Evolutionary conservation across 257 asterid species (phyloP).

Genomic region (Przewalskia tangutica): DNA sequence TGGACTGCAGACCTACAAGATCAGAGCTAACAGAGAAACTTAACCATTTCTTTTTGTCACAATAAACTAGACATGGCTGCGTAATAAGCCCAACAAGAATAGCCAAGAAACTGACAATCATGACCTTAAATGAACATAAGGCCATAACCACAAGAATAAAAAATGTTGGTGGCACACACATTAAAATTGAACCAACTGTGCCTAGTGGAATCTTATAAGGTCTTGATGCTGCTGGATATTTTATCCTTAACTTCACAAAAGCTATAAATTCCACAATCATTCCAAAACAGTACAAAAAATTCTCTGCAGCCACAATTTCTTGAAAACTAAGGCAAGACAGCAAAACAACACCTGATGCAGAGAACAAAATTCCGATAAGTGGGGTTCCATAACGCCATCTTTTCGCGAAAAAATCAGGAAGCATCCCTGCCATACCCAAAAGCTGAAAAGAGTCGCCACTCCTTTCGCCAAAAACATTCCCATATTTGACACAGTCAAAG

Average conservation of each 20-base stretch:
- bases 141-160: conserved; percentile 40
- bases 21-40: conserved; percentile 20
- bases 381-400: conserved; percentile 54
- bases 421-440: conserved; percentile 72
- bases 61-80: conserved; percentile 37
- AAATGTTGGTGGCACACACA: conserved; percentile 44
- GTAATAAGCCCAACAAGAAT: conserved; percentile 34
- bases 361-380: conserved; percentile 37
- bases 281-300: conserved; percentile 56
- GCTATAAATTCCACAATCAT: conserved; percentile 59
- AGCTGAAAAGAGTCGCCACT: conserved; percentile 67
- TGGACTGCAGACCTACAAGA: conserved; percentile 16
- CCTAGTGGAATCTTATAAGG: conserved; percentile 57
- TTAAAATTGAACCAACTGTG: conserved; percentile 25
- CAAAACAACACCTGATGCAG: conserved; percentile 48
- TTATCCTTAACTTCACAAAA: conserved; percentile 49
- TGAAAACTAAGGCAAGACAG: conserved; percentile 74
- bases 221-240: conserved; percentile 37
- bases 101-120: conserved; percentile 39
- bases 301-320: conserved; percentile 62
- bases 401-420: conserved; percentile 43
- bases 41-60: conserved; percentile 40
- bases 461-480: conserved; percentile 68
- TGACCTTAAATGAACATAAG: conserved; percentile 38
- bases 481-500: conserved; percentile 60